Evolutionary conservation across 2,329 filamentous ascomycete genomes (phyloP).

Genomic region (Aspergillus sp.): DNA sequence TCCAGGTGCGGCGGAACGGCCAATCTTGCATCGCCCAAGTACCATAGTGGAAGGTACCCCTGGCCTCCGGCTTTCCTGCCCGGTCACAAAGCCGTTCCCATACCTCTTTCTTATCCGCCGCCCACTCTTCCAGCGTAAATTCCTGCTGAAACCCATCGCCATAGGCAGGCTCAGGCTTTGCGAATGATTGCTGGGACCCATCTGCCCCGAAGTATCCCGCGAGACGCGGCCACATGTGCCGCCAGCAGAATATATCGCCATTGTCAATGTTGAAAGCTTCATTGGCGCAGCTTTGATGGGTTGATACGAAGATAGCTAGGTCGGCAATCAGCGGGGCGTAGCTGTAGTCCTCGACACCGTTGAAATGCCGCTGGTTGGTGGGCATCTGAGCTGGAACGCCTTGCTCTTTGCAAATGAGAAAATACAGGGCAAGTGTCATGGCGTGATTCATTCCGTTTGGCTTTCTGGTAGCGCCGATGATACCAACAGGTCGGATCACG

Average conservation of each 20-base stretch:
- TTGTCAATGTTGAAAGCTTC: slow-evolving; percentile 23
- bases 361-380: slow-evolving; percentile 9
- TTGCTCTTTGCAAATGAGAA: slow-evolving; percentile 11
- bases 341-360: slow-evolving; percentile 9
- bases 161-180: neutral
- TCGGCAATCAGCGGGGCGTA: slow-evolving; percentile 14
- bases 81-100: neutral
- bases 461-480: slow-evolving; percentile 16
- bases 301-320: slow-evolving; percentile 18
- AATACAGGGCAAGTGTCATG: slow-evolving; percentile 16
- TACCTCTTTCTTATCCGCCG: neutral
- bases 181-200: neutral
- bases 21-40: slow-evolving; percentile 3
- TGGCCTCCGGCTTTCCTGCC: neutral
- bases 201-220: slow-evolving; percentile 16
- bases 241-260: slow-evolving; percentile 16
- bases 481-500: slow-evolving; percentile 12
- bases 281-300: slow-evolving; percentile 12
- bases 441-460: slow-evolving; percentile 16
- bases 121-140: neutral
- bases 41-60: slow-evolving; percentile 9
- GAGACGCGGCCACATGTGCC: slow-evolving; percentile 17
- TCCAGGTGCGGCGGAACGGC: slow-evolving; percentile 1
- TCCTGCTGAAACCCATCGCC: neutral
- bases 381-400: slow-evolving; percentile 9